phyloP scores from a whole-genome alignment of 495 filamentous ascomycete species.

The Talaromyces thailandensis region DNA sequence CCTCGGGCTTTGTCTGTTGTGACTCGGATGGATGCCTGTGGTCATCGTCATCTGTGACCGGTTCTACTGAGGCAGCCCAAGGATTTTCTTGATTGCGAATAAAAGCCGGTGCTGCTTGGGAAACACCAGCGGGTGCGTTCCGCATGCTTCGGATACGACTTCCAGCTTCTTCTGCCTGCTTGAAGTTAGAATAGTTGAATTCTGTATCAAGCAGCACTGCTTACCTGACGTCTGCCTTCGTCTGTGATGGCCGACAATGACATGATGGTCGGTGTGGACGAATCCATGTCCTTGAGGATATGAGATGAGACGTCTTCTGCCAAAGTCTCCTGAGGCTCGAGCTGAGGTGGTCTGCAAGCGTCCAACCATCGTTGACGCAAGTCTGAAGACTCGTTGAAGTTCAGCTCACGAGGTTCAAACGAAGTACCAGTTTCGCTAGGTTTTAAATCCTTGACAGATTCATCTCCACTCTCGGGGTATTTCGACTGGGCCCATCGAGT shows the following conservation, averaged over 20 bases:
- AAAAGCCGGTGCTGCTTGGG: neutral
- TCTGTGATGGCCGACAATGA: neutral
- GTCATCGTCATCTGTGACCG: neutral
- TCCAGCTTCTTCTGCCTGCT: conserved; percentile 1
- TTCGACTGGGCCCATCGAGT: neutral
- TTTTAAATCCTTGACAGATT: neutral
- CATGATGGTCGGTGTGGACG: neutral
- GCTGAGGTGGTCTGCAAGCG: neutral
- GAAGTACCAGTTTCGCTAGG: neutral
- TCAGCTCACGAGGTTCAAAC: neutral
- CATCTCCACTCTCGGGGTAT: neutral
- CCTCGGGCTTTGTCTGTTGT: neutral
- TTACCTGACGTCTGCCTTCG: conserved; percentile 2
- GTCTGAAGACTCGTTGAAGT: neutral
- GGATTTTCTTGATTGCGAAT: neutral
- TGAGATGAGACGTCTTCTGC: neutral
- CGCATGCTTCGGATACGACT: neutral
- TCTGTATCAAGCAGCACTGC: neutral
- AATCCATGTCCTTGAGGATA: neutral
- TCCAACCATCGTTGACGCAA: neutral
- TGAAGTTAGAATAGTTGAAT: neutral
- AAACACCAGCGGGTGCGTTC: neutral
- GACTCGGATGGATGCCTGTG: neutral
- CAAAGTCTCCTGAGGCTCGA: neutral
- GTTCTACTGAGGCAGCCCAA: neutral